Evolutionary conservation across 345 rosid genomes (phyloP), one percentile per base, ranked within the genome.

Genomic region (Hibiscus trionum): DNA sequence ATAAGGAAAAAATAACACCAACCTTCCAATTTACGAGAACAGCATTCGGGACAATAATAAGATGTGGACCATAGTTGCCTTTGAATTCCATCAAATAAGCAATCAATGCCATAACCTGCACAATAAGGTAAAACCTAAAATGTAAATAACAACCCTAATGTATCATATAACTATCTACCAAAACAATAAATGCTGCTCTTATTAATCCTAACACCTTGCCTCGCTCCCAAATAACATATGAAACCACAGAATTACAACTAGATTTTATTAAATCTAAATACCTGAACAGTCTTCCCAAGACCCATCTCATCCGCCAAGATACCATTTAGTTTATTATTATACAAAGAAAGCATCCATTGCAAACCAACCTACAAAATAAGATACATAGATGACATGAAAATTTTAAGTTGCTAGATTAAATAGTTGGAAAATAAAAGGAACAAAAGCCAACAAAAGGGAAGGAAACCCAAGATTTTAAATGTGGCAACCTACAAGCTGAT

Each of bases 221-320:
- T 27, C 47, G 16, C 26, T 26, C 67, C 24, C 53, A 46, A 72
- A 72, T 56, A 50, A 73, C 15, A 56, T 10, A 68, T 21, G 21
- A 66, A 71, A 57, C 26, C 52, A 16, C 74, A 57, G 68, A 1
- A 17, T 61, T 53, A 58, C 47, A 57, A 66, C 71, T 49, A 49
- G 35, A 33, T 5, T 60, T 72, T 29, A 24, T 15, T 4, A 4
- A 8, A 46, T n/a, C 29, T 26, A 19, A 46, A 26, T 67, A 93
- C 99, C 99, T 96, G 99, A 63, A 96, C 99, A 72, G 99, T 96
- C 88, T 96, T 96, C 66, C 99, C 99, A 76, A 96, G 98, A 76
- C 99, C 99, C 99, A 96, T 96, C 86, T 96, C 99, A 84, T 96
- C 99, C 19, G 99, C 99, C 83, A 96, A 79, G 76, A 96, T 96